phyloP scores from a whole-genome alignment of 768 basidiomycete genomes.

The Mycena indigotica region DNA sequence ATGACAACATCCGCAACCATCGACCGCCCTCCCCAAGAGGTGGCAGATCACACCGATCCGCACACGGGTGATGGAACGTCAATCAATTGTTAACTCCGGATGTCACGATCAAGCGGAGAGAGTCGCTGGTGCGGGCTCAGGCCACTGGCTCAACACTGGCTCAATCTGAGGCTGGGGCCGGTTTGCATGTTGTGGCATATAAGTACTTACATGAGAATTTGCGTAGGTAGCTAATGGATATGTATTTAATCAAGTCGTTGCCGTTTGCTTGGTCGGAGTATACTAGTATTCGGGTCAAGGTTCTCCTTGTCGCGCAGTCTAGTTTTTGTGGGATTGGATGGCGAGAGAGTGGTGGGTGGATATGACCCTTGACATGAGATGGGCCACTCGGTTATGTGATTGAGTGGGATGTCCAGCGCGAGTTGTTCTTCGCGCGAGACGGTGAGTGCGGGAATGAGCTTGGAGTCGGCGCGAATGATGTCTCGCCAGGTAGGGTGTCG shows the following conservation, averaged over 20 bases:
- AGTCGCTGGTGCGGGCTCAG: neutral
- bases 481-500: slow-evolving; percentile 16
- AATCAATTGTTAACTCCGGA: neutral
- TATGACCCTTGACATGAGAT: neutral
- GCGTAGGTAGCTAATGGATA: too few relatives aligned
- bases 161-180: neutral
- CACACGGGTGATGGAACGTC: neutral
- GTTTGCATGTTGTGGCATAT: too few relatives aligned
- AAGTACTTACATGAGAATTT: too few relatives aligned
- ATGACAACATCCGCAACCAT: too few relatives aligned
- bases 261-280: too few relatives aligned
- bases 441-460: neutral
- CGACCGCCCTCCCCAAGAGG: too few relatives aligned
- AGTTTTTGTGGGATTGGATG: neutral
- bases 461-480: neutral
- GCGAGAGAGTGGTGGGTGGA: neutral
- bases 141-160: neutral
- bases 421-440: neutral
- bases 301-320: too few relatives aligned
- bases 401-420: neutral
- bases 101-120: neutral
- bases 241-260: too few relatives aligned
- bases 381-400: neutral
- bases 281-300: too few relatives aligned
- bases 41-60: neutral